Evolutionary conservation across 2,329 filamentous ascomycete species (phyloP), one percentile per base, ranked within the genome.

Genomic region (Coniochaeta pulveracea): DNA sequence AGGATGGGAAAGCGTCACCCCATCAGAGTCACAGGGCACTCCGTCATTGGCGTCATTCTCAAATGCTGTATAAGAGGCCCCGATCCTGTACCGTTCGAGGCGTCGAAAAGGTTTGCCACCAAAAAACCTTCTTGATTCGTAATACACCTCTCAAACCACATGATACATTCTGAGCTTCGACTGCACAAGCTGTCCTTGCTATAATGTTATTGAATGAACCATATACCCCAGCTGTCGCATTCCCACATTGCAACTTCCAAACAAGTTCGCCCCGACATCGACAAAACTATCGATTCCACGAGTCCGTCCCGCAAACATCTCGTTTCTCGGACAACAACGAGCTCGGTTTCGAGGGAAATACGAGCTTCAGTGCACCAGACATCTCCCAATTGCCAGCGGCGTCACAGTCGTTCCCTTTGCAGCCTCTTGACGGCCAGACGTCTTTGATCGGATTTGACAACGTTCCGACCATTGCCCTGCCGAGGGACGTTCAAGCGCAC

Each of bases 371-470:
- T n/a, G n/a, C n/a, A n/a, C n/a, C n/a, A n/a, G 51, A 48, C 39
- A 22, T 44, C 31, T 44, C 50, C 1, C 51, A 50, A 9, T 53
- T 53, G 10, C 47, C 52, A 7, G 34, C 40, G 26, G 48, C 50
- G 25, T 44, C 44, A 3, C 50, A 50, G 30, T 51, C 48, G 22
- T 22, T 45, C 10, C 40, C 43, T 18, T 47, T 44, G 8, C 44
- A 43, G 22, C 45, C 39, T 35, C 45, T 46, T 30, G 35, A 34
- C 23, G 19, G 39, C 31, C 36, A 30, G 22, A 41, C 41, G 37
- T 41, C 49, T 35, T 39, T 56, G 36, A 50, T 54, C 8, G 46
- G 52, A 19, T 47, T 58, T 34, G 50, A 56, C 37, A 52, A 47
- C 37, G 41, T 54, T 22, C 48, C 53, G n/a, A 47, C 51, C 17